These are phyloP conservation scores for Gautieria morchelliformis DNA, from an alignment of 768 basidiomycete species.

Conservation along the genomic window DNA sequence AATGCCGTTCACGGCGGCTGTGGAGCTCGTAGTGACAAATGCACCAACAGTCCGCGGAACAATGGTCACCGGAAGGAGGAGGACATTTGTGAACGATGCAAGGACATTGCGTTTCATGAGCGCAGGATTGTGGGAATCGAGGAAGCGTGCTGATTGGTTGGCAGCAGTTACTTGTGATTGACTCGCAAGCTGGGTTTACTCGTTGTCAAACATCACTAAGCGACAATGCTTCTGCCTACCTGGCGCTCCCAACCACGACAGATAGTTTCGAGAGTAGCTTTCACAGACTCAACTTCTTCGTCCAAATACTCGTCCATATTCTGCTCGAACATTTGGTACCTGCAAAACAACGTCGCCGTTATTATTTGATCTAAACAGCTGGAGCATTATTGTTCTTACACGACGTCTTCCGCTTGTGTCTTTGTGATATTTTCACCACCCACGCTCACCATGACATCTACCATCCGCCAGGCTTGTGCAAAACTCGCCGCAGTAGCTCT, in stretches of 20 bases:
- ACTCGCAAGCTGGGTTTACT: conserved; percentile 7
- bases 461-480: conserved; percentile 78
- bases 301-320: conserved; percentile 98
- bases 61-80: conserved; percentile 91
- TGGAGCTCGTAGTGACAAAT: conserved; percentile 59
- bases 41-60: conserved; percentile 73
- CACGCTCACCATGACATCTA: conserved; percentile 61
- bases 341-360: conserved; percentile 21
- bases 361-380: background rate
- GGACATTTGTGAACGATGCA: conserved; percentile 81
- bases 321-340: conserved; percentile 89
- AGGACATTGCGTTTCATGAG: conserved; percentile 88
- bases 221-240: conserved; percentile 29
- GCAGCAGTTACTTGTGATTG: conserved; percentile 2
- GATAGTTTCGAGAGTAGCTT: conserved; percentile 59
- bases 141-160: conserved; percentile 45
- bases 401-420: conserved; percentile 67
- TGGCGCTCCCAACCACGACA: conserved; percentile 76
- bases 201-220: background rate
- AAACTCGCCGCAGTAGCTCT: conserved; percentile 87
- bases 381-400: conserved; percentile 39
- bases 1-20: conserved; percentile 73
- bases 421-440: conserved; percentile 32
- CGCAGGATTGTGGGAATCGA: conserved; percentile 80
- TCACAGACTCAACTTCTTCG: conserved; percentile 81